Base-by-base conservation (phyloP, 1,139 yeast species). In the Candida sp. region DNA sequence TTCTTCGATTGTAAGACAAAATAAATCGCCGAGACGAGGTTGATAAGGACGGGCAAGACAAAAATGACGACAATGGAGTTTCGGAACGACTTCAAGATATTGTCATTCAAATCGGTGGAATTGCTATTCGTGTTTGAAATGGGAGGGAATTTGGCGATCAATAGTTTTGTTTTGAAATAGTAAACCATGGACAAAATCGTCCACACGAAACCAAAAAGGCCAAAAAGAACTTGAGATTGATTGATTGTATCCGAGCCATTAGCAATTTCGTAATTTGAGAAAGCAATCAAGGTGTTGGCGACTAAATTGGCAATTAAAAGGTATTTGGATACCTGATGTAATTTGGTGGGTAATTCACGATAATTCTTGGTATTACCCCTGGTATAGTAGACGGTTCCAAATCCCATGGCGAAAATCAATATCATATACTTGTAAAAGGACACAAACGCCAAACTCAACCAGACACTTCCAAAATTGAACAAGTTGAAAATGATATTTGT, bases 351-450 rank as follows among this genome's bases (percentile, higher is more conserved):
- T 9, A 68, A 45, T 35, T 56, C 46, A 41, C 71, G 52, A 42
- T 55, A 66, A 37, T 62, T 58, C 40, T 52, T 54, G 15, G 69
- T 54, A 32, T 53, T 56, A 3, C 60, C 61, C 34, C 53, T 52
- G 35, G 59, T 63, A 46, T 61, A 62, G 46, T 65, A 70, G 21
- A 69, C 52, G 3, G 68, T 72, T 1, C 75, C 75, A 44, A 63
- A 68, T 0, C 75, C 75, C 73, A 68, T 68, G 35, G 70, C 49
- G 46, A 70, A 67, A 29, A 68, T 43, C 32, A 67, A 57, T n/a
- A 58, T 43, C 34, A 56, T 48, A 40, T 49, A 57, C 5, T 45
- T 36, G 5, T 44, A 22, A 21, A 53, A 45, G 12, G 43, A 33
- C 6, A 25, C 25, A 36, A 47, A 49, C 15, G 19, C 9, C 40